Conservation (phyloP, 2,329 filamentous ascomycete genomes). For the Colletotrichum echinochloae region DNA sequence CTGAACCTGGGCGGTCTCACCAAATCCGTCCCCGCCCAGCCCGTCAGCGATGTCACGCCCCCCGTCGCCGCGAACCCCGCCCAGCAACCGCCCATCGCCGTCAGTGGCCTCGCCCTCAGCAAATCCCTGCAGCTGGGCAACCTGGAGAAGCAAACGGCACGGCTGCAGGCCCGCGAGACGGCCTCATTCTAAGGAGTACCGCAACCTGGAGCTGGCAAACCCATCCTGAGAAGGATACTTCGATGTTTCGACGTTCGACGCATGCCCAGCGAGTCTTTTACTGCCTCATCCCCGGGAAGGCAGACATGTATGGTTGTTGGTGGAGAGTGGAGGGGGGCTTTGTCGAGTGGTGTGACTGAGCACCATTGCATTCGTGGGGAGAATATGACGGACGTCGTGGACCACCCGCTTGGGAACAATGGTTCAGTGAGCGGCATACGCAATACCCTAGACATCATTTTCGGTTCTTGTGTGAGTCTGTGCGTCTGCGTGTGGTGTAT, state of each 20-base stretch:
- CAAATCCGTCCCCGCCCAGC: constrained; percentile 28
- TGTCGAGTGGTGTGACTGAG: neutral
- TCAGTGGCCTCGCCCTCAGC: constrained; percentile 57
- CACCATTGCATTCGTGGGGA: neutral
- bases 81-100: constrained; percentile 42
- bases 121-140: constrained; percentile 60
- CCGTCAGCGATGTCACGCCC: constrained; percentile 28
- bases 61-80: constrained; percentile 42
- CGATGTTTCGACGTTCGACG: neutral
- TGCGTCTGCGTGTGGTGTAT: neutral
- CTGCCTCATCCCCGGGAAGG: neutral
- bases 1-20: constrained; percentile 44
- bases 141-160: constrained; percentile 45
- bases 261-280: neutral
- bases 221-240: neutral
- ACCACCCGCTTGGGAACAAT: neutral
- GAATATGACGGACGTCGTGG: constrained; percentile 11
- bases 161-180: constrained; percentile 39
- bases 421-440: constrained; percentile 35
- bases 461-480: constrained; percentile 22
- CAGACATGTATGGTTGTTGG: neutral
- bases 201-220: too few relatives aligned
- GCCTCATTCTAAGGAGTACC: constrained; percentile 6
- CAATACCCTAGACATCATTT: constrained; percentile 36
- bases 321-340: neutral